Evolutionary conservation across 2,329 filamentous ascomycete genomes (phyloP), one percentile per base, ranked within the genome.

Genomic region (Elsinoe perseae): DNA sequence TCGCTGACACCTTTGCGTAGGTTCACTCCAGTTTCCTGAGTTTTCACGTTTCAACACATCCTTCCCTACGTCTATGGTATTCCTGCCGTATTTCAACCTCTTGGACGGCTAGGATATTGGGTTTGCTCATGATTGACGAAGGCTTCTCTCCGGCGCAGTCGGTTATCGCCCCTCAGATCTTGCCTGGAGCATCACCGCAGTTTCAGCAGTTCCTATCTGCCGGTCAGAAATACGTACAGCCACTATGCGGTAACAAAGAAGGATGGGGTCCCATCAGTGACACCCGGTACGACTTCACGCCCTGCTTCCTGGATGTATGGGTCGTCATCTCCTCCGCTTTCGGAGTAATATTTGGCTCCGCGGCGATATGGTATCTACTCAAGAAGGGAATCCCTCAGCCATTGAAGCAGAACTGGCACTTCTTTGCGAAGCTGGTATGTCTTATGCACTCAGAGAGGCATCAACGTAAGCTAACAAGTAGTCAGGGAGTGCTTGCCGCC

Each of bases 231-330:
- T 56, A 44, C 53, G 38, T 42, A 10, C 87, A 95, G 69, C 83
- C 88, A 57, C 77, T 96, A 71, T 97, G 92, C 74, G 83, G 86
- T 70, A 93, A 95, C 72, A 77, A 79, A 56, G 92, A 97, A 73
- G 95, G 93, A 66, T 98, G 93, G 93, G 95, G 95, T 1, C 93
- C 93, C 20, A 69, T 98, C 68, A 96, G 90, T 72, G 84, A 85
- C 32, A 78, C 84, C 63, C 81, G 92, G 70, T 96, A 89, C 72
- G 93, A 98, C 74, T 90, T 98, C 66, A 97, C 93, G 14, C 92
- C 93, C 38, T 98, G 93, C 76, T 98, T 98, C 69, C 84, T 97
- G 65, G 95, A 98, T 69, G 82, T 95, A 20, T 91, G 89, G 82
- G 82, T 97, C 58, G 82, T 87, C 30, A 74, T 79, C 1, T 87